Evolutionary conservation across 148 eudicot genomes (phyloP).

Genomic region (Cornus kousa): DNA sequence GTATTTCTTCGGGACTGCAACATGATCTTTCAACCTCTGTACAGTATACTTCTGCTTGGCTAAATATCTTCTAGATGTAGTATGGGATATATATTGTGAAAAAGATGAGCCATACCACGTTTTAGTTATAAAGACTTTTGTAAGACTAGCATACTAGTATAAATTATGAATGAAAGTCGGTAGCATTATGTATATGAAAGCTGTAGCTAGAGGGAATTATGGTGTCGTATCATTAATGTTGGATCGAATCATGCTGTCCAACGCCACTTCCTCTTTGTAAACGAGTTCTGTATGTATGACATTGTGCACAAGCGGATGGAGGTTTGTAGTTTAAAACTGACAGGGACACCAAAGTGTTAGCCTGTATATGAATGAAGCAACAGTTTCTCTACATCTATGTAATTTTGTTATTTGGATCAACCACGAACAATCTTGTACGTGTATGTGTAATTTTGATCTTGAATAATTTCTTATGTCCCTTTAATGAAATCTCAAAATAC

Average conservation of each 20-base stretch:
- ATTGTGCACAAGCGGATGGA: no score
- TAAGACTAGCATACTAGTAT: background rate
- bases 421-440: no score
- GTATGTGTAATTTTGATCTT: no score
- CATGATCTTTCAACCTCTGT: background rate
- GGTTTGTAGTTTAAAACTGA: background rate
- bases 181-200: constrained; percentile 2
- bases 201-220: background rate
- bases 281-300: no score
- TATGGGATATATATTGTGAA: no score
- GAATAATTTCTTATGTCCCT: no score
- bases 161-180: no score
- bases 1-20: background rate
- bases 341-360: background rate
- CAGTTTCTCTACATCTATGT: background rate
- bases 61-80: constrained; percentile 3
- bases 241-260: background rate
- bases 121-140: background rate
- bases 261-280: background rate
- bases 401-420: background rate
- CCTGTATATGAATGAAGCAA: background rate
- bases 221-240: background rate
- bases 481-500: no score
- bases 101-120: constrained; percentile 2
- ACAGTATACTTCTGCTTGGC: background rate